Evolutionary conservation across 345 rosid species (phyloP), one percentile per base, ranked within the genome.

Genomic region (Eucalyptus fibrosa): DNA sequence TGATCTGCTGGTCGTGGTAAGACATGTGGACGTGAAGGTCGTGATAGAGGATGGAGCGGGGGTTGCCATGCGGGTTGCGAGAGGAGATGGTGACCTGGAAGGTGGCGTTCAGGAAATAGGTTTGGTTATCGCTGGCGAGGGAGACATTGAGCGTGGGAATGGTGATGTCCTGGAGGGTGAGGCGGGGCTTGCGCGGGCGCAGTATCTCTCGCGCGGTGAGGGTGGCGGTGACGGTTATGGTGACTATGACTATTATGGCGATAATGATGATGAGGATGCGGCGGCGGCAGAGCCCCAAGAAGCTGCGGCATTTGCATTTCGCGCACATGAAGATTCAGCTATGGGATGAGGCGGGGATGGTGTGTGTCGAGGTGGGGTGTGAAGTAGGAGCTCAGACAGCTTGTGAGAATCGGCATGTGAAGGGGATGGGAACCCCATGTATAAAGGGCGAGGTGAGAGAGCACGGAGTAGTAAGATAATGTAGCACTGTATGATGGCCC

Each of bases 81-180:
- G 90, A 72, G 67, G 93, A 90, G 88, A 94, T 12, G 51, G 94
- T 93, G 88, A 94, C 88, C 50, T 90, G 93, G 87, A 94, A 87
- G 50, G 82, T 90, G 89, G 93, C 86, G 62, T 90, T 89, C 90
- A 94, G 90, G 86, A 47, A 56, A 87, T 89, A 89, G 34, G 92
- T 91, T 77, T 77, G 83, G 45, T 77, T 77, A 42, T 77, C 45
- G 30, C 19, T 19, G 89, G 69, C 7, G 9, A 77, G 12, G n/a
- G 92, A 80, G 60, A 89, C 88, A 44, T 91, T 92, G 93, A 93
- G 92, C 88, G 89, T 81, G 90, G 87, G 90, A 26, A 93, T 91
- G 87, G 94, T 94, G 89, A 90, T 89, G 88, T 92, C 95, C 45
- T 90, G 93, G 90, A 94, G 93, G 91, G 89, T 87, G 91, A 94